Percentiles rank a stretch among this genome's conserved stretches.
Evolutionary conservation across 306 rosid species (phyloP).

Genomic region (Hylodesmum podocarpum): DNA sequence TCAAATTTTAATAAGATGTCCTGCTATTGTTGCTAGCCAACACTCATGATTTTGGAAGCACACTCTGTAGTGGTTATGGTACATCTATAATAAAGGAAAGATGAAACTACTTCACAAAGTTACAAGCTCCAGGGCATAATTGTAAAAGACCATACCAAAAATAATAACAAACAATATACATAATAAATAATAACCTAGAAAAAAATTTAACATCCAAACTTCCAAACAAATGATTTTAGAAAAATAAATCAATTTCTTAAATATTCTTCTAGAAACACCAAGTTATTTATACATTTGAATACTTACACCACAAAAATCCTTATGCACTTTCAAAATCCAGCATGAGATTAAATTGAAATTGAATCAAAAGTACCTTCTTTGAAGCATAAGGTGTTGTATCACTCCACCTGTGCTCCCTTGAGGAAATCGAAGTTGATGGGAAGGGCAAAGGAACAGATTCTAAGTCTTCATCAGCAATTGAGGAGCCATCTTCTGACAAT

Average conservation of each 20-base stretch:
- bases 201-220: neutral
- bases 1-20: conserved; percentile 1
- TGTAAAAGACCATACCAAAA: neutral
- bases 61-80: neutral
- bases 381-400: conserved; percentile 75
- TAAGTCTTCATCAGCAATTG: conserved; percentile 54
- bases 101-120: conserved; percentile 4
- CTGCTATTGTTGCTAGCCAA: neutral
- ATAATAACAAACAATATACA: neutral
- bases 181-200: neutral
- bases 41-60: neutral
- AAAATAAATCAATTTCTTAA: neutral
- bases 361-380: conserved; percentile 74
- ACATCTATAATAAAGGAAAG: neutral
- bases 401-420: conserved; percentile 69
- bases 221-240: neutral
- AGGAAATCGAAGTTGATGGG: conserved; percentile 55
- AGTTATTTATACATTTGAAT: conserved; percentile 10
- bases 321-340: neutral
- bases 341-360: conserved; percentile 21
- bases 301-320: neutral
- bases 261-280: conserved; percentile 8
- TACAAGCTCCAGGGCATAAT: neutral
- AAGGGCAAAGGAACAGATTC: conserved; percentile 54
- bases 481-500: conserved; percentile 48